Conservation (phyloP, 345 rosid genomes). For the Linum usitatissimum region DNA sequence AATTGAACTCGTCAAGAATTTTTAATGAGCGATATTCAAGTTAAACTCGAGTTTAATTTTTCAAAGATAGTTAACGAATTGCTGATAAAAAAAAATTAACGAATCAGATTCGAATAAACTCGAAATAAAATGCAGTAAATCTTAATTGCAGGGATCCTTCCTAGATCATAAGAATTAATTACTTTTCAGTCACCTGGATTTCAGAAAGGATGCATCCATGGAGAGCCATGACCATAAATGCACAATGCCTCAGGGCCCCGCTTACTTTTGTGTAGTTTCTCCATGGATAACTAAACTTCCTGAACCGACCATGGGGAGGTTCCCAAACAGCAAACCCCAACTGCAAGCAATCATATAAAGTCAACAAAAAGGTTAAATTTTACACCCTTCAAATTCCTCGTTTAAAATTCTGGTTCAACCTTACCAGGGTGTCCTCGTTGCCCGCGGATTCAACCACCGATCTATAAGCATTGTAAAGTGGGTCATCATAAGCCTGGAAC, state of each 20-base stretch:
- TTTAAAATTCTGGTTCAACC: too few relatives aligned
- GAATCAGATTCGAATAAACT: too few relatives aligned
- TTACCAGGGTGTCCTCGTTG: conserved; percentile 83
- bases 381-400: too few relatives aligned
- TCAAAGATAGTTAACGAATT: too few relatives aligned
- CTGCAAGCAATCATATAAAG: conserved; percentile 24
- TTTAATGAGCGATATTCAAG: too few relatives aligned
- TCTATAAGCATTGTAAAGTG: conserved; percentile 42
- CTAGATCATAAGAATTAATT: too few relatives aligned
- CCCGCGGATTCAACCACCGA: conserved; percentile 70
- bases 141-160: too few relatives aligned
- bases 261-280: conserved; percentile 74
- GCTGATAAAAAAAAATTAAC: too few relatives aligned
- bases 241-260: conserved; percentile 91
- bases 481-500: conserved; percentile 17
- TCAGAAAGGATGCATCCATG: conserved; percentile 94
- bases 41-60: too few relatives aligned
- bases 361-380: too few relatives aligned
- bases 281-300: conserved; percentile 72
- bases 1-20: too few relatives aligned
- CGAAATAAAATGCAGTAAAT: too few relatives aligned
- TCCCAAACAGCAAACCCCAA: conserved; percentile 92
- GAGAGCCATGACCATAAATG: conserved; percentile 86
- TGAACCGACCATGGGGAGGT: conserved; percentile 96
- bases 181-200: conserved; percentile 67